Conservation (phyloP, 139 green algal genomes). For the Chlamydomonas schloesseri region DNA sequence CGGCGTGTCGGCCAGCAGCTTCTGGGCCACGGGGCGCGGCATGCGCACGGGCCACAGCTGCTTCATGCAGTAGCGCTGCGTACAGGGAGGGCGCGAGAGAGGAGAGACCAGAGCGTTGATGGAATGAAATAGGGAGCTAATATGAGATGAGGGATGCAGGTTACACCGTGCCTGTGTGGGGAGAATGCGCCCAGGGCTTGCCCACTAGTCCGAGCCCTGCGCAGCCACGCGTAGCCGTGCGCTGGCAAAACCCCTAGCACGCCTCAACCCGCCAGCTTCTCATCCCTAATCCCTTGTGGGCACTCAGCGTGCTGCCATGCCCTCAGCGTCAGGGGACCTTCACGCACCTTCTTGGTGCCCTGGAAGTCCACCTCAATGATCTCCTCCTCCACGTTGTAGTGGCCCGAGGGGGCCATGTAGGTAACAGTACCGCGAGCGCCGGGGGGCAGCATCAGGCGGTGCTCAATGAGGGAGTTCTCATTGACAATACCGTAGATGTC, state of each 20-base stretch:
- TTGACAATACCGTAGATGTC: constrained; percentile 96
- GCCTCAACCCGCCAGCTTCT: too few species aligned
- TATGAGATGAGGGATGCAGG: too few species aligned
- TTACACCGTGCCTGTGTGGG: too few species aligned
- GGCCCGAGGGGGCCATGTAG: constrained; percentile 91
- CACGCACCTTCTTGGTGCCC: constrained; percentile 85
- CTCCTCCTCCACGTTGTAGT: constrained; percentile 93
- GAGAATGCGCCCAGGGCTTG: too few species aligned
- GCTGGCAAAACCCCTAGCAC: too few species aligned
- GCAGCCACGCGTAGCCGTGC: too few species aligned
- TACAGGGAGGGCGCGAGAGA: too few species aligned
- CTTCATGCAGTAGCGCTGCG: constrained; percentile 94
- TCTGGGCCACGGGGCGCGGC: constrained; percentile 93
- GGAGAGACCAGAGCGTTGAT: not conserved
- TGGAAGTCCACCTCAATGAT: constrained; percentile 99
- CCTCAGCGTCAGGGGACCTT: too few species aligned
- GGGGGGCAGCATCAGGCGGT: constrained; percentile 94
- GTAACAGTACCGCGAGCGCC: constrained; percentile 87
- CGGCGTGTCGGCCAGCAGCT: constrained; percentile 96
- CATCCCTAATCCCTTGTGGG: too few species aligned
- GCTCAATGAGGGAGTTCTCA: constrained; percentile 96
- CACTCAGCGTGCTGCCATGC: too few species aligned
- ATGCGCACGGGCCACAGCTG: constrained; percentile 97
- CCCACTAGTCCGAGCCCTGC: too few species aligned
- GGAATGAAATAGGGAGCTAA: too few species aligned